Conservation (phyloP, 2,329 filamentous ascomycete genomes). For the Elsinoe arachidis region DNA sequence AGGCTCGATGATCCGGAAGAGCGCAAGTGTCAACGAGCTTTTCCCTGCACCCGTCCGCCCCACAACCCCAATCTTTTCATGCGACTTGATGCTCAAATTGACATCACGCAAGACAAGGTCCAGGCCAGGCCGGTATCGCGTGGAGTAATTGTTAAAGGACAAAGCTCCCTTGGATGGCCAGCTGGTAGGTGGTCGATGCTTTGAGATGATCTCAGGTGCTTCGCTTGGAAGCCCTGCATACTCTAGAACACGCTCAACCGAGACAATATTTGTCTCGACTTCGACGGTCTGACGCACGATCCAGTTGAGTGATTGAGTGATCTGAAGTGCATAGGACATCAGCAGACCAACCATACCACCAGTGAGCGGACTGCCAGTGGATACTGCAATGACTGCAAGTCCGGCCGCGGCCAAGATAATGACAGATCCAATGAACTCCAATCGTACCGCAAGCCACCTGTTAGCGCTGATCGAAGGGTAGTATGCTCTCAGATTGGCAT, state of each 20-base stretch:
- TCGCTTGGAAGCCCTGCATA: slow-evolving; percentile 88
- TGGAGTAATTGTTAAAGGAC: slow-evolving; percentile 87
- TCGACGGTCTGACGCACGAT: slow-evolving; percentile 97
- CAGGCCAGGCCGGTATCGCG: slow-evolving; percentile 79
- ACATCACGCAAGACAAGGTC: slow-evolving; percentile 91
- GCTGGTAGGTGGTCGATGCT: slow-evolving; percentile 74
- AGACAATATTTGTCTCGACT: slow-evolving; percentile 99
- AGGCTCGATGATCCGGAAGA: slow-evolving; percentile 94
- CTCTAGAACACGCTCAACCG: slow-evolving; percentile 93
- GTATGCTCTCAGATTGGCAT: slow-evolving; percentile 87
- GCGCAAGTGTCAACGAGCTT: slow-evolving; percentile 79
- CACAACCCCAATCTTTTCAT: slow-evolving; percentile 97
- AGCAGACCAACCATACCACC: slow-evolving; percentile 78
- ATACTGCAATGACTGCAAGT: slow-evolving; percentile 72
- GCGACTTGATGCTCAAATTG: slow-evolving; percentile 83
- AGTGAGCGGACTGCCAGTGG: slow-evolving; percentile 54
- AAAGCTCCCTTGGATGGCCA: slow-evolving; percentile 89
- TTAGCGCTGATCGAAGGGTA: slow-evolving; percentile 88
- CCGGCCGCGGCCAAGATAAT: slow-evolving; percentile 84
- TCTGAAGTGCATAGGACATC: slow-evolving; percentile 96
- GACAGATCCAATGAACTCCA: slow-evolving; percentile 90
- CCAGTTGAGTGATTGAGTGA: slow-evolving; percentile 97
- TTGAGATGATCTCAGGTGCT: slow-evolving; percentile 85
- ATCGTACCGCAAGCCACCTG: slow-evolving; percentile 85
- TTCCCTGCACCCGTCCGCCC: slow-evolving; percentile 94